phyloP scores from a whole-genome alignment of 257 asterid genomes.

The Salvia hispanica region DNA sequence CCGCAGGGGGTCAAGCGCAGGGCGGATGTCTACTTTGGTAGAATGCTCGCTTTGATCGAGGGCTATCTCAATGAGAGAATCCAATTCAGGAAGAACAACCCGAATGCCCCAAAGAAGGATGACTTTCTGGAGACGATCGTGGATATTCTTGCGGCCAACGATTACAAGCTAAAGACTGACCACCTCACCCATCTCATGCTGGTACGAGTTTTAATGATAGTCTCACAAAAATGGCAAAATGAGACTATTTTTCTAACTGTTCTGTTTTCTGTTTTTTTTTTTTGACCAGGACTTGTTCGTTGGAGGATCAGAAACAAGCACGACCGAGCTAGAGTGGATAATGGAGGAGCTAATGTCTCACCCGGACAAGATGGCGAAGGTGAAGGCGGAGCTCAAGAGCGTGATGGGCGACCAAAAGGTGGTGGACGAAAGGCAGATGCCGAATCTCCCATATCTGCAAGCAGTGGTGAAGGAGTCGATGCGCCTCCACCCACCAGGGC shows the following conservation, averaged over 20 bases:
- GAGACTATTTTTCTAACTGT: too few species aligned
- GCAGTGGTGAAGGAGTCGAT: constrained; percentile 38
- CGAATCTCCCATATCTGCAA: constrained; percentile 33
- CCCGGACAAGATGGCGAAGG: constrained; percentile 23
- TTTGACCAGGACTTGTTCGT: neutral
- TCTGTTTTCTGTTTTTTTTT: too few species aligned
- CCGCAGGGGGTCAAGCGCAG: constrained; percentile 39
- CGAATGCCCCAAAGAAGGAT: too few species aligned
- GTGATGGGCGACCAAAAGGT: constrained; percentile 12
- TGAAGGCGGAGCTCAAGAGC: constrained; percentile 29
- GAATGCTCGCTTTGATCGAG: constrained; percentile 22
- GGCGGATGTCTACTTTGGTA: constrained; percentile 27
- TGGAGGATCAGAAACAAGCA: constrained; percentile 11
- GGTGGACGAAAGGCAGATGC: constrained; percentile 33
- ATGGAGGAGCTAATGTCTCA: constrained; percentile 38
- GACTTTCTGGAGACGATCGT: too few species aligned
- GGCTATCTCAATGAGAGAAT: neutral
- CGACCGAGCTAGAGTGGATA: constrained; percentile 33
- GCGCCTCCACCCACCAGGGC: constrained; percentile 35
- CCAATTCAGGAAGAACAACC: too few species aligned
- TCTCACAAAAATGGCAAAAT: too few species aligned
- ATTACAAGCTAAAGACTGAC: too few species aligned
- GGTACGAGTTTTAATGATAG: too few species aligned
- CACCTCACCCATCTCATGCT: too few species aligned
- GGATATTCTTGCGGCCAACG: too few species aligned